Evolutionary conservation across 306 rosid species (phyloP), one percentile per base, ranked within the genome.

Genomic region (Cyamopsis tetragonoloba): DNA sequence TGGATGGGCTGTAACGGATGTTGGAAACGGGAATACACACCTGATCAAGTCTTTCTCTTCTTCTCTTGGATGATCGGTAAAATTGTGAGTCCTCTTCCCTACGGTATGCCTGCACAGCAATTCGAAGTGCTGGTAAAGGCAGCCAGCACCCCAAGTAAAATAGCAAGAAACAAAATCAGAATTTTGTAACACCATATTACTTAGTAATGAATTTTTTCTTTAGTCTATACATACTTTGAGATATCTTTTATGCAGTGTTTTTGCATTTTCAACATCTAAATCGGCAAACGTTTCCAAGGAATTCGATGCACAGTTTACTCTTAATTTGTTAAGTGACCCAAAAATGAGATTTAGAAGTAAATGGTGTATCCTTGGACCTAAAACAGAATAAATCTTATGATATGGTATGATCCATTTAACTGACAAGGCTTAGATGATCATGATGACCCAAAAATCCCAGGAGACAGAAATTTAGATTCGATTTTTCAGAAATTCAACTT

Each of bases 31-130:
- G 31, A 26, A 55, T 62, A 79, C 62, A 77, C 62, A 95, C 99
- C 99, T 91, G 97, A 61, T 95, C 96, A 79, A 85, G 69, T 74
- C 85, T 75, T 71, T 95, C 97, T 82, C 84, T 88, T 79, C 80
- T 91, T 80, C 88, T 83, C 79, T 95, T 95, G 13, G 91, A 78
- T 60, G 95, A 82, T 54, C 92, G 86, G 79, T 82, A 78, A 71
- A 85, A 85, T 65, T 81, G 87, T 20, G 91, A 68, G 58, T 91
- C 97, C 74, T 88, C 97, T 82, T 95, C 99, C 57, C 91, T 89
- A 3, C 83, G 86, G 66, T 83, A 95, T 66, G 99, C 99, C 75
- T 82, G 95, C 62, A 95, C 96, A 44, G 97, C 99, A 80, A 81
- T 83, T 83, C 79, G 89, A 78, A 95, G 95, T 62, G 97, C 99